Conservation (phyloP, 768 basidiomycete genomes). For the Boletus huronensis region DNA sequence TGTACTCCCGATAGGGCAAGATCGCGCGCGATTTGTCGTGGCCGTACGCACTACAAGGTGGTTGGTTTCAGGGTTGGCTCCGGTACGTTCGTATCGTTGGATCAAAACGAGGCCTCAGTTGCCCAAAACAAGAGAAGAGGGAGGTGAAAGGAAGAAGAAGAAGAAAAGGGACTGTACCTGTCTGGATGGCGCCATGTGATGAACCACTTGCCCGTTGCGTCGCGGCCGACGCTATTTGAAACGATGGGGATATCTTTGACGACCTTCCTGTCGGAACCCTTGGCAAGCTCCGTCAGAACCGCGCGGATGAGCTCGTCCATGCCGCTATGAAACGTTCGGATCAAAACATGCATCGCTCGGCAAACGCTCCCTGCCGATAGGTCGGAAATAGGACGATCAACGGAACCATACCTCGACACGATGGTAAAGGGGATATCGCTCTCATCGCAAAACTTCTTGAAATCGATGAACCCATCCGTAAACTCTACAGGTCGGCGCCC, state of each 20-base stretch:
- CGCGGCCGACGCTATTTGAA: slow-evolving; percentile 82
- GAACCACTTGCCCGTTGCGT: slow-evolving; percentile 61
- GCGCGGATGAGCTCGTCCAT: slow-evolving; percentile 94
- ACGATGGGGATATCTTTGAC: slow-evolving; percentile 84
- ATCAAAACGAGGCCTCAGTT: neutral
- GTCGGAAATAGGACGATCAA: slow-evolving; percentile 7
- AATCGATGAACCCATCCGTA: slow-evolving; percentile 72
- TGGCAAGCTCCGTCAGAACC: slow-evolving; percentile 74
- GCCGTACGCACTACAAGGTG: slow-evolving; percentile 60
- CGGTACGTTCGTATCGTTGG: neutral
- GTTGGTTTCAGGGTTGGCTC: neutral
- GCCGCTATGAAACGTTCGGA: slow-evolving; percentile 49
- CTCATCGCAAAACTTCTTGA: slow-evolving; percentile 79
- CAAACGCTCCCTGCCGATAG: neutral
- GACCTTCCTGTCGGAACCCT: slow-evolving; percentile 47
- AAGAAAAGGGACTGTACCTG: slow-evolving; percentile 47
- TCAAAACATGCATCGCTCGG: slow-evolving; percentile 1
- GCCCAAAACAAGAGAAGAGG: neutral
- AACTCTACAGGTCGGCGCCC: slow-evolving; percentile 12
- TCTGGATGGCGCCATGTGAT: slow-evolving; percentile 88
- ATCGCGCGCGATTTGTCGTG: slow-evolving; percentile 98
- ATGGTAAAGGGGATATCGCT: slow-evolving; percentile 86
- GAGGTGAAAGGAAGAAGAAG: neutral
- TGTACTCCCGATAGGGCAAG: slow-evolving; percentile 69
- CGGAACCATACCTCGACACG: slow-evolving; percentile 72